A percentile compares a stretch with the other conserved stretches of the same genome.
Evolutionary conservation across 305 asterid species (phyloP).

Genomic region (Plantago coronopus): DNA sequence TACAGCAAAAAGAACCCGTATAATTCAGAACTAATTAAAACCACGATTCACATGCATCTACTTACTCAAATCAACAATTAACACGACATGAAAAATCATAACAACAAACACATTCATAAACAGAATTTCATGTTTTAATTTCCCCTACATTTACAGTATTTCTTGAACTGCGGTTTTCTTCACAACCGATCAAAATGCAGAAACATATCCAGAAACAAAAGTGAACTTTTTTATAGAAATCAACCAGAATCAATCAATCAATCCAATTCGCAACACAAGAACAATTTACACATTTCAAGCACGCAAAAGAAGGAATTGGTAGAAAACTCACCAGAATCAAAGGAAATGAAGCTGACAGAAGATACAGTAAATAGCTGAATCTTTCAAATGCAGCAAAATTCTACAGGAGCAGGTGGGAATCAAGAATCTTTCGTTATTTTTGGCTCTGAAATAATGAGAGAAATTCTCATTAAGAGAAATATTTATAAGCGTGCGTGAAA

Average conservation of each 20-base stretch:
- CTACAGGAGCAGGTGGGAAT: background rate
- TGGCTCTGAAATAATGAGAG: background rate
- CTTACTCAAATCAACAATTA: background rate
- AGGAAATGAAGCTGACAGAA: background rate
- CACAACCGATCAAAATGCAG: background rate
- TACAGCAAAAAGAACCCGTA: background rate
- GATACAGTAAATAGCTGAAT: background rate
- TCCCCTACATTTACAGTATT: too few relatives aligned
- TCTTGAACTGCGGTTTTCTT: too few relatives aligned
- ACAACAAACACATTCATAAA: too few relatives aligned
- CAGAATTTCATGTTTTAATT: too few relatives aligned
- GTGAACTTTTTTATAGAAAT: background rate
- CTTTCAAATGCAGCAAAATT: slow-evolving; percentile 1
- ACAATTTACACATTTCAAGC: slow-evolving; percentile 1
- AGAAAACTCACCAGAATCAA: slow-evolving; percentile 21
- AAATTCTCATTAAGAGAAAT: slow-evolving; percentile 22
- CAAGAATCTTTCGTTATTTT: slow-evolving; percentile 9
- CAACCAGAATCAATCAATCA: background rate
- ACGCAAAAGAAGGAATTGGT: background rate
- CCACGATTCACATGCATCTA: background rate
- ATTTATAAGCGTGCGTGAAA: slow-evolving; percentile 12
- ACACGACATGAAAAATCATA: background rate
- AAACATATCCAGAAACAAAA: background rate
- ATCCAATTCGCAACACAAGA: background rate
- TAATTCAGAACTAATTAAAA: slow-evolving; percentile 6